Conservation (phyloP, 257 asterid genomes). For the Solanum bukasovii region DNA sequence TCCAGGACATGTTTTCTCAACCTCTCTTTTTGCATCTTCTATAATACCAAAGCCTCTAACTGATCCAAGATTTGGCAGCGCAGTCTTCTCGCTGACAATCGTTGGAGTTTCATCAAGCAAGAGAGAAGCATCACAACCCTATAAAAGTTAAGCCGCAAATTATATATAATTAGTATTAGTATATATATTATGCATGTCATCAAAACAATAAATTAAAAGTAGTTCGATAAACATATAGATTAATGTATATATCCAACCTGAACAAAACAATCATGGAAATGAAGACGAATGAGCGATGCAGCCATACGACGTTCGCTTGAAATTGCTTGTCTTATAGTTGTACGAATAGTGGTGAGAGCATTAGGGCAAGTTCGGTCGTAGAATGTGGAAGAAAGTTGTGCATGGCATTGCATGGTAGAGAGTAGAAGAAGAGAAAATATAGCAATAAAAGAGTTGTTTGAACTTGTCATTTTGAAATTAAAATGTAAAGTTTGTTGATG, state of each 20-base stretch:
- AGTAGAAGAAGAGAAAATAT: neutral
- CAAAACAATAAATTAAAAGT: no score
- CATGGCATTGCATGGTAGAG: neutral
- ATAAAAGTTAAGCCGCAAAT: no score
- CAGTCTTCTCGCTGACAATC: neutral
- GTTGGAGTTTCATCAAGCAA: neutral
- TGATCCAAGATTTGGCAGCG: neutral
- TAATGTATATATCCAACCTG: neutral
- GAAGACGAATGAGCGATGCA: neutral
- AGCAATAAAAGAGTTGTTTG: neutral
- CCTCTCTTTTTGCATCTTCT: neutral
- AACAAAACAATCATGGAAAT: neutral
- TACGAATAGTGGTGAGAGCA: neutral
- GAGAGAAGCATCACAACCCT: constrained; percentile 1
- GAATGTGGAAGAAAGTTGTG: neutral
- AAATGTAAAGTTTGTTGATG: neutral
- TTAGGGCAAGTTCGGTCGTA: neutral
- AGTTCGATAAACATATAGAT: no score
- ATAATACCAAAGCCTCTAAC: neutral
- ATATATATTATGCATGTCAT: no score
- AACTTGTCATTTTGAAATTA: neutral
- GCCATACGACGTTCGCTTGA: neutral
- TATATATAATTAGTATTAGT: no score
- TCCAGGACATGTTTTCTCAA: neutral
- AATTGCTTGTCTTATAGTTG: neutral